A percentile compares a stretch with the other conserved stretches of the same genome.
phyloP scores from a whole-genome alignment of 2,329 filamentous ascomycete species.

The Aureobasidium sp. region DNA sequence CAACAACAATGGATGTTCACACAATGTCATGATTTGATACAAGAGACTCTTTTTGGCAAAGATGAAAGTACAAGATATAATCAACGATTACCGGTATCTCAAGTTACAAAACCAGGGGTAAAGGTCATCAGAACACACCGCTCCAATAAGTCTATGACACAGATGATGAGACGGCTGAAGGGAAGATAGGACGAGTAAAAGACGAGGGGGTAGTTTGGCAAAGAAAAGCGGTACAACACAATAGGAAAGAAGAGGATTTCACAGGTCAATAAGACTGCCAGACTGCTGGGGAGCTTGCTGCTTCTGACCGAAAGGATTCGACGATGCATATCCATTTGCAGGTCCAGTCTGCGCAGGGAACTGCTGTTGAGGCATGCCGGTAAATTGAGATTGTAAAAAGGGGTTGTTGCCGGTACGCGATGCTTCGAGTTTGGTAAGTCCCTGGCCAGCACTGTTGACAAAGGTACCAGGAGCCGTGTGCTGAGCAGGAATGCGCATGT shows the following conservation, averaged over 20 bases:
- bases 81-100: constrained; percentile 15
- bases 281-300: constrained; percentile 39
- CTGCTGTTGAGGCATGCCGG: constrained; percentile 49
- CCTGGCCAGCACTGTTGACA: constrained; percentile 86
- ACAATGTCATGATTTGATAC: neutral
- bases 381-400: constrained; percentile 78
- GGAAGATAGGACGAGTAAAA: neutral
- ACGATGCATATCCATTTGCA: constrained; percentile 39
- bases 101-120: neutral
- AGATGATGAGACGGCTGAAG: constrained; percentile 8
- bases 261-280: constrained; percentile 56
- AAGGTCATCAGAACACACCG: neutral
- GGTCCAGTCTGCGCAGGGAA: constrained; percentile 40
- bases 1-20: neutral
- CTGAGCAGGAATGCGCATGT: constrained; percentile 89
- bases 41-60: neutral
- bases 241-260: neutral
- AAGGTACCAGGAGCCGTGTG: constrained; percentile 95
- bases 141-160: constrained; percentile 12
- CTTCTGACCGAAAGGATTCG: constrained; percentile 49
- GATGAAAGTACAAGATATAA: neutral
- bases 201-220: neutral
- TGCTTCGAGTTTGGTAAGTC: constrained; percentile 63
- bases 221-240: neutral
- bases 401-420: constrained; percentile 74